Percentiles rank a stretch among this genome's conserved stretches.
phyloP scores from a whole-genome alignment of 2,329 filamentous ascomycete species.

The Aaosphaeria arxii region DNA sequence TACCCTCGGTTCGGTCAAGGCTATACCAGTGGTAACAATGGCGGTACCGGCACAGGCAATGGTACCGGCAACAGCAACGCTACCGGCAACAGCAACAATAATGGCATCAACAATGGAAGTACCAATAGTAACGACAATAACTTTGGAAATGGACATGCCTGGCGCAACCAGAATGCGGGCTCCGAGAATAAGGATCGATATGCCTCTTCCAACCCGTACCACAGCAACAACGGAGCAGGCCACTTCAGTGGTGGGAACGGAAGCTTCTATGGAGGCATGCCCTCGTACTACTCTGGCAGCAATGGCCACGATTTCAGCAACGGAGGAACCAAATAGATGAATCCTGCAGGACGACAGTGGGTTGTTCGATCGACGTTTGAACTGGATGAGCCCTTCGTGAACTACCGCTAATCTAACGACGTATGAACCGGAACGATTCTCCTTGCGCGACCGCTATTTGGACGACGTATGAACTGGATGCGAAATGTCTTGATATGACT shows the following conservation, averaged over 20 bases:
- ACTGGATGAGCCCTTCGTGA: no score
- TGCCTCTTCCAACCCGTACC: neutral
- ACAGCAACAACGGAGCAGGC: neutral
- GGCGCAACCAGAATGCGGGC: neutral
- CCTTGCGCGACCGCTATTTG: no score
- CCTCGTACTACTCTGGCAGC: no score
- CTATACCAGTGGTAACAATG: constrained; percentile 4
- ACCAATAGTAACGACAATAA: neutral
- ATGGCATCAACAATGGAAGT: neutral
- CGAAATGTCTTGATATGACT: no score
- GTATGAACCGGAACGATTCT: no score
- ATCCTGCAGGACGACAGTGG: no score
- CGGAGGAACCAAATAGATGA: no score
- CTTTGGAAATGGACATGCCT: neutral
- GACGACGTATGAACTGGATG: no score
- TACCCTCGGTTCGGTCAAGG: constrained; percentile 11
- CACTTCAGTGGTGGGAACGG: neutral
- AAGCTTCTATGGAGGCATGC: neutral
- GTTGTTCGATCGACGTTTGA: no score
- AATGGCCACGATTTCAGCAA: no score
- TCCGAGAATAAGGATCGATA: constrained; percentile 22
- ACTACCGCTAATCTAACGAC: no score
- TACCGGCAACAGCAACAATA: neutral
- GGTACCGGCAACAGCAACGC: neutral
- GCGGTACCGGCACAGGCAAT: neutral